These are phyloP conservation scores for Phalaenopsis aphrodite DNA, from an alignment of 106 monocot species.

Conservation along the genomic window DNA sequence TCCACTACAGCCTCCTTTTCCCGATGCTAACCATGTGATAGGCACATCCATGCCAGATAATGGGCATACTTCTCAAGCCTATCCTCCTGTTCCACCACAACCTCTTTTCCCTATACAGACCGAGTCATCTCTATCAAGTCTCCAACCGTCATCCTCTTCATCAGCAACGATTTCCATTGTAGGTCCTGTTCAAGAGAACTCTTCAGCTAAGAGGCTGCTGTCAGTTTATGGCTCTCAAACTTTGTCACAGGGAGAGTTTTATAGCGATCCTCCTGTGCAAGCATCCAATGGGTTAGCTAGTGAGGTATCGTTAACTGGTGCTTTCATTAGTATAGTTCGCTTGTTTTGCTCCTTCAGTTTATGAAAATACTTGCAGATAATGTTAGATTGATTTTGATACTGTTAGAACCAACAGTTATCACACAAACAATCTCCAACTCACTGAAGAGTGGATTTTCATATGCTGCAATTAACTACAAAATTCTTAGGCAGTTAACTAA, in stretches of 20 bases:
- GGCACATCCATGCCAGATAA: slow-evolving; percentile 4
- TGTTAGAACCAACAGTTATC: not conserved
- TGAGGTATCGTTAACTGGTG: slow-evolving; percentile 19
- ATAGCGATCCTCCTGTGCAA: slow-evolving; percentile 9
- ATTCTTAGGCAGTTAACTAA: not conserved
- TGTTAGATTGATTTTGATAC: not conserved
- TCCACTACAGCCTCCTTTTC: slow-evolving; percentile 18
- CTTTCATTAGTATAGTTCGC: not conserved
- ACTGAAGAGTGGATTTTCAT: not conserved
- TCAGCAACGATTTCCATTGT: not conserved
- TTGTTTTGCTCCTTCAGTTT: not conserved
- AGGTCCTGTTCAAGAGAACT: slow-evolving; percentile 9
- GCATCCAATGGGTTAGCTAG: slow-evolving; percentile 13
- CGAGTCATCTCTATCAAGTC: slow-evolving; percentile 17
- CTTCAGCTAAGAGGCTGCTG: not conserved
- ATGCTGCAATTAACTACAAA: not conserved
- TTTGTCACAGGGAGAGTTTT: slow-evolving; percentile 8
- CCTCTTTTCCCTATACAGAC: slow-evolving; percentile 17
- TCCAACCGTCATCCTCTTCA: slow-evolving; percentile 12
- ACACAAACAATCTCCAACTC: not conserved
- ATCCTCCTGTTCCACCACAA: slow-evolving; percentile 22
- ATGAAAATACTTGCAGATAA: not conserved
- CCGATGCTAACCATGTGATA: not conserved
- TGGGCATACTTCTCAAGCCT: slow-evolving; percentile 10
- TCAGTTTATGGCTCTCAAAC: not conserved